These are phyloP conservation scores for Oryza officinalis DNA, from an alignment of 176 grass and related monocot genomes.

Conservation along the genomic window DNA sequence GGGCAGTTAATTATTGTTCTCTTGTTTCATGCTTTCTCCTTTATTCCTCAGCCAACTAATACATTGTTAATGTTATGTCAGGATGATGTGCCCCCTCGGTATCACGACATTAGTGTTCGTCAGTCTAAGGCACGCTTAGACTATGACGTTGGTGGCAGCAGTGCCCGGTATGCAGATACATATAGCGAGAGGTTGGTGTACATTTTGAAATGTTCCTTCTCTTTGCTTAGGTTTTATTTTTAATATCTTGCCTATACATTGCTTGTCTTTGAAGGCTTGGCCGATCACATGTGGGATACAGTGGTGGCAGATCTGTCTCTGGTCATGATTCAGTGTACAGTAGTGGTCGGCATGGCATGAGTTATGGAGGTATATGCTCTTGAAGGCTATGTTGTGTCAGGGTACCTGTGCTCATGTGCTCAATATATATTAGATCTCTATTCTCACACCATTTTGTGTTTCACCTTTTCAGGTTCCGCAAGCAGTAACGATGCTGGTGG, in stretches of 20 bases:
- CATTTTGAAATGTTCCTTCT: constrained; percentile 30
- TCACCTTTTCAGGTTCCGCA: constrained; percentile 52
- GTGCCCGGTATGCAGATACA: constrained; percentile 61
- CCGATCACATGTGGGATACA: constrained; percentile 62
- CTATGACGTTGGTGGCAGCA: constrained; percentile 61
- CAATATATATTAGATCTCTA: background rate
- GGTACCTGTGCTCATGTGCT: background rate
- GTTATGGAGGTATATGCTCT: constrained; percentile 74
- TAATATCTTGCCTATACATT: constrained; percentile 14
- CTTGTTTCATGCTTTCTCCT: constrained; percentile 6
- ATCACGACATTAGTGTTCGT: constrained; percentile 64
- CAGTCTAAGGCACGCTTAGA: constrained; percentile 68
- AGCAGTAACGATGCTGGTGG: constrained; percentile 56
- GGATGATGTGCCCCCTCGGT: constrained; percentile 65
- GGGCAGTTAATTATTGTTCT: constrained; percentile 9
- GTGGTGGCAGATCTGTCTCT: constrained; percentile 56
- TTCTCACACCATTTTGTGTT: constrained; percentile 15
- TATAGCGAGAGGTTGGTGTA: constrained; percentile 69
- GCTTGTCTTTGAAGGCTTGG: constrained; percentile 54
- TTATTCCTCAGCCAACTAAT: constrained; percentile 26
- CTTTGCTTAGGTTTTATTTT: constrained; percentile 12
- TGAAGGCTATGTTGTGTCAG: constrained; percentile 25
- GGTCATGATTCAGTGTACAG: constrained; percentile 68
- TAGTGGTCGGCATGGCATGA: constrained; percentile 61
- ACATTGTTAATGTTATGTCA: constrained; percentile 39